Base-by-base conservation (phyloP, 495 filamentous ascomycete species). In the Aspergillus sclerotiicarbonarius region DNA sequence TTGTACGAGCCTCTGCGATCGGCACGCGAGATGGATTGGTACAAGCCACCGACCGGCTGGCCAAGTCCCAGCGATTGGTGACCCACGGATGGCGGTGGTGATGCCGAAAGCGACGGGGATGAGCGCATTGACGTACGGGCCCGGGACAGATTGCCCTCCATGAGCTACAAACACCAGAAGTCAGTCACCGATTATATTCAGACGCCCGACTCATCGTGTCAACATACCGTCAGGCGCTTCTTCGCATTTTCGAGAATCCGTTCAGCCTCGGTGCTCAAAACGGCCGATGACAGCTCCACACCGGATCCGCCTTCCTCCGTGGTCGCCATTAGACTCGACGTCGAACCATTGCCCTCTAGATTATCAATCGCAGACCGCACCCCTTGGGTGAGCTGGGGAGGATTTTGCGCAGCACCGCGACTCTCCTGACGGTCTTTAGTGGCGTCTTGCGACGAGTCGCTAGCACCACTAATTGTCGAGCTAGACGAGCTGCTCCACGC, bases 181-280 rank as follows among this genome's bases (percentile, higher is more conserved):
- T 41, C n/a, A 41, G 37, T 41, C 41, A 53, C 16, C 20, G 51
- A 50, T 48, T 25, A 53, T 43, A 44, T 54, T 21, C 45, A 53
- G 12, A 16, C 2, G 10, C 8, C 29, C 4, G 25, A 13, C 7
- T 16, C 49, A 9, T 56, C 32, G 8, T 12, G 18, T 37, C 32
- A 44, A 72, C 90, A 71, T 80, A 96, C 92, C 71, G 89, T 91
- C 43, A 96, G 75, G 62, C 91, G 81, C 69, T 83, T 87, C 73
- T 96, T 96, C 30, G 92, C 92, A 73, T 95, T 95, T 35, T 90
- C 90, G 44, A 96, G 76, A 67, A 96, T 96, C 57, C 89, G 76
- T 69, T 96, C 92, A 10, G 92, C 92, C 64, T 90, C 81, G 58
- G 85, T 86, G 66, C 90, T 94, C 67, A 96, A 68, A 7, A 90